Conservation (phyloP, 1,284 basidiomycete species). For the Tilletia caries region DNA sequence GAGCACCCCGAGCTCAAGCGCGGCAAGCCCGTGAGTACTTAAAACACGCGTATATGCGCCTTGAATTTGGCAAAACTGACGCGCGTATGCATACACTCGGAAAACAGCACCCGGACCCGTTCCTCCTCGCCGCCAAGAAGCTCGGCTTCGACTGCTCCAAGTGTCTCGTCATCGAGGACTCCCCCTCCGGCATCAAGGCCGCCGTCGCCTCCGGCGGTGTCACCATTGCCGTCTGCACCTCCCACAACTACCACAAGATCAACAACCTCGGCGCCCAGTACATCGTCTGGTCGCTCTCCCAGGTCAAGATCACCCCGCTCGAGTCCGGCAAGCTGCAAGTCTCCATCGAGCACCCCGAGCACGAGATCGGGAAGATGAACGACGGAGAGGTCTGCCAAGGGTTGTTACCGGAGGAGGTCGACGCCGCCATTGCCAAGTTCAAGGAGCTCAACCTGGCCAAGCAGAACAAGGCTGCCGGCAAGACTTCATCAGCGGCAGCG, state of each 20-base stretch:
- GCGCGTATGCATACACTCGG: too few relatives aligned
- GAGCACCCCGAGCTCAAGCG: constrained; percentile 62
- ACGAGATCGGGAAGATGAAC: constrained; percentile 10
- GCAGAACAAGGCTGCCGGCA: constrained; percentile 10
- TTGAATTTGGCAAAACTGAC: not conserved
- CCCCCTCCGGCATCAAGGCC: constrained; percentile 63
- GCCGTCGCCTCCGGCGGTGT: constrained; percentile 68
- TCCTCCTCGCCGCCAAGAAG: constrained; percentile 70
- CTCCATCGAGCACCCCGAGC: constrained; percentile 6
- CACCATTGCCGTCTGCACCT: constrained; percentile 71
- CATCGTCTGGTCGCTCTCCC: constrained; percentile 15
- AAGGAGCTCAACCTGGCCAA: constrained; percentile 16
- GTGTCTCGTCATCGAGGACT: constrained; percentile 66
- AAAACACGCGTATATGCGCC: not conserved
- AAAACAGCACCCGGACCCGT: constrained; percentile 63
- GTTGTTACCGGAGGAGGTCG: constrained; percentile 8
- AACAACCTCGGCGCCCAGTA: constrained; percentile 15
- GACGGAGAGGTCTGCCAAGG: constrained; percentile 13
- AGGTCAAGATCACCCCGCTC: not conserved
- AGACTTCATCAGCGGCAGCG: not conserved
- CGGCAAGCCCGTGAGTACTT: constrained; percentile 49
- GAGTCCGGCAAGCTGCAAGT: not conserved
- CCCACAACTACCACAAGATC: constrained; percentile 45
- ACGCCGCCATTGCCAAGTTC: constrained; percentile 14
- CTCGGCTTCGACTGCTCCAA: constrained; percentile 61